A percentile compares a stretch with the other conserved stretches of the same genome.
Conservation (phyloP, 192 early-diverging fungal species). For the Umbelopsis isabellina region DNA sequence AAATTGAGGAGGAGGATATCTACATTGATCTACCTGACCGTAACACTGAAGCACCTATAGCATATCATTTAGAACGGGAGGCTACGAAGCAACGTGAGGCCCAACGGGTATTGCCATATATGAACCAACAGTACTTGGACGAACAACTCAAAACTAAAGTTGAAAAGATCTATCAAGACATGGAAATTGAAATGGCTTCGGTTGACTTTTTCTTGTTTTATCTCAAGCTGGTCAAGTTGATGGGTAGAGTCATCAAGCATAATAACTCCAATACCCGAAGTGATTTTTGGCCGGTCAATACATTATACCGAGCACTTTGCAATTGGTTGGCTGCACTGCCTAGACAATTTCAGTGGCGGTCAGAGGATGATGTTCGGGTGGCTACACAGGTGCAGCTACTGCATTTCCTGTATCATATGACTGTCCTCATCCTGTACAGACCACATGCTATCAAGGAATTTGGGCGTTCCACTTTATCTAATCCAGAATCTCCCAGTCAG, state of each 20-base stretch:
- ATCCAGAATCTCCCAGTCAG: not conserved
- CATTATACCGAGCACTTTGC: not conserved
- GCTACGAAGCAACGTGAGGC: not conserved
- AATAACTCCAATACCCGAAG: not conserved
- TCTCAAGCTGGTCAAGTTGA: constrained; percentile 13
- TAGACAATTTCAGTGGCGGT: not conserved
- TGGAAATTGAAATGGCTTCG: not conserved
- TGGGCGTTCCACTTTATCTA: not conserved
- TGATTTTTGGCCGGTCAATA: constrained; percentile 6
- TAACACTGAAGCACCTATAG: not conserved
- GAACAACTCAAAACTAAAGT: constrained; percentile 2
- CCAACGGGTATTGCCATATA: not conserved
- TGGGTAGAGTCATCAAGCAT: constrained; percentile 14
- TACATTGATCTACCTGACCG: constrained; percentile 9
- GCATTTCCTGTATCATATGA: constrained; percentile 21
- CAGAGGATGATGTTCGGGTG: not conserved
- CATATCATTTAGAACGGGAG: constrained; percentile 8
- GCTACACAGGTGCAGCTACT: constrained; percentile 6
- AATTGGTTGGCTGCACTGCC: constrained; percentile 9
- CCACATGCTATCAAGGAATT: constrained; percentile 11
- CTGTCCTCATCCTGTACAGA: not conserved
- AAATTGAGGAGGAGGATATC: constrained; percentile 14
- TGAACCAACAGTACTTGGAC: constrained; percentile 12
- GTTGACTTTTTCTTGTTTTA: constrained; percentile 6
- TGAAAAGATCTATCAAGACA: constrained; percentile 8